Evolutionary conservation across 2,329 filamentous ascomycete genomes (phyloP).

Genomic region (Davidsoniella australis): DNA sequence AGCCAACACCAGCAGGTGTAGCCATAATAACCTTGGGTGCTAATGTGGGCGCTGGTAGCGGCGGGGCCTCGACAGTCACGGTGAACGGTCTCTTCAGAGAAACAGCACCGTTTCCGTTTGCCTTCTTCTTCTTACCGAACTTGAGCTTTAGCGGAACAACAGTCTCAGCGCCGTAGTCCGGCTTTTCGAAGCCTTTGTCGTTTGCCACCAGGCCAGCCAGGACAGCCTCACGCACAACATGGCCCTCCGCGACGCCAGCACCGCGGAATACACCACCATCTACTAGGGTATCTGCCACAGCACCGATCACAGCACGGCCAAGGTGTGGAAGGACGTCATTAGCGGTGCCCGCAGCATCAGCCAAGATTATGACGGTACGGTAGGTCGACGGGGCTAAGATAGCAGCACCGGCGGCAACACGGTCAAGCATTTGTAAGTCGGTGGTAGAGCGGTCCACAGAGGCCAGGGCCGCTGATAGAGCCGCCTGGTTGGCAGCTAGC

Average conservation of each 20-base stretch:
- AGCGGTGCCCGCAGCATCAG: slow-evolving; percentile 52
- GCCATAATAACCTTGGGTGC: slow-evolving; percentile 12
- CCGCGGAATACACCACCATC: slow-evolving; percentile 50
- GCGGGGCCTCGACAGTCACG: slow-evolving; percentile 14
- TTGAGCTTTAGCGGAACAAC: slow-evolving; percentile 31
- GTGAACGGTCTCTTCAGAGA: slow-evolving; percentile 14
- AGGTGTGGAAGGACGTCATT: slow-evolving; percentile 49
- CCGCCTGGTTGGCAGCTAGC: slow-evolving; percentile 68
- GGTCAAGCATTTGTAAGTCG: slow-evolving; percentile 96
- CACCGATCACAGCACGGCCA: slow-evolving; percentile 46
- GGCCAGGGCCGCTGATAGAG: slow-evolving; percentile 52
- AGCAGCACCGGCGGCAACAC: slow-evolving; percentile 66
- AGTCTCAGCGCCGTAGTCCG: slow-evolving; percentile 35
- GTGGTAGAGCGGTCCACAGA: slow-evolving; percentile 58
- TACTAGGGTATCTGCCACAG: slow-evolving; percentile 54
- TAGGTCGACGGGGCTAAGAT: slow-evolving; percentile 62
- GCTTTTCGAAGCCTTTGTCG: slow-evolving; percentile 55
- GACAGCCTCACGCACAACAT: slow-evolving; percentile 60
- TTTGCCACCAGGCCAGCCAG: slow-evolving; percentile 59
- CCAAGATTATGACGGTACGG: slow-evolving; percentile 68
- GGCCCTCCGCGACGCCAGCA: slow-evolving; percentile 32
- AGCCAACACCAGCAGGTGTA: slow-evolving; percentile 43
- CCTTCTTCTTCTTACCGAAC: slow-evolving; percentile 45
- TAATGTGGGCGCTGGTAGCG: no score
- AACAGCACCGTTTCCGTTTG: slow-evolving; percentile 18